Evolutionary conservation across 2,329 filamentous ascomycete species (phyloP), one percentile per base, ranked within the genome.

Genomic region (Aplosporella prunicola): DNA sequence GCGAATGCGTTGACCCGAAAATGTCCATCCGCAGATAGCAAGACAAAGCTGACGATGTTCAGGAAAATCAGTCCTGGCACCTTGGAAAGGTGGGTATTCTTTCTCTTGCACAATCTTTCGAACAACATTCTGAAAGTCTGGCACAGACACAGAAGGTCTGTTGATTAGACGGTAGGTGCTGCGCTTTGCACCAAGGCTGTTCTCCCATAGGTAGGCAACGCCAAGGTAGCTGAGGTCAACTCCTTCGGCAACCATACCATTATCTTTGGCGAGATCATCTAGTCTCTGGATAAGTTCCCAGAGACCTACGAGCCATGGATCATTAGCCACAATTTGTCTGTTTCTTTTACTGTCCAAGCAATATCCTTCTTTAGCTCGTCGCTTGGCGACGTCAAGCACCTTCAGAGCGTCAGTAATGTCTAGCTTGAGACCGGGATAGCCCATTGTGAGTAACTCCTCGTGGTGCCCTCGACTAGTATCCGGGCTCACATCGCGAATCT

Each of bases 151-250:
- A 1, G 38, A 40, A 9, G 38, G 38, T n/a, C 38, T 26, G 9
- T 14, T 24, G 5, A 41, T 41, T n/a, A 60, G 48, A 9, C 60
- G 41, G 20, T 48, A 38, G 47, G 56, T 53, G 40, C 55, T 56
- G 5, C 35, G 35, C 20, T 42, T 30, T 65, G 53, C 62, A 70
- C 80, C 80, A 7, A 86, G 67, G 34, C 77, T 66, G 43, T 82
- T 80, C 3, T 64, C 73, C 82, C 83, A 89, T 39, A 91, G 74
- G 2, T 73, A 73, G 37, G 75, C 66, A 5, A 88, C 76, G 2
- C 85, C 85, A 41, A 89, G 66, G 49, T 82, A 91, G 50, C 80
- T 80, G 14, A 89, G 61, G 48, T 91, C 83, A 4, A 87, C 63
- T 2, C 71, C 72, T 9, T 74, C 68, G 6, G 76, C 67, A 17